Base-by-base conservation (phyloP, 345 rosid species). In the Brassica nigra region DNA sequence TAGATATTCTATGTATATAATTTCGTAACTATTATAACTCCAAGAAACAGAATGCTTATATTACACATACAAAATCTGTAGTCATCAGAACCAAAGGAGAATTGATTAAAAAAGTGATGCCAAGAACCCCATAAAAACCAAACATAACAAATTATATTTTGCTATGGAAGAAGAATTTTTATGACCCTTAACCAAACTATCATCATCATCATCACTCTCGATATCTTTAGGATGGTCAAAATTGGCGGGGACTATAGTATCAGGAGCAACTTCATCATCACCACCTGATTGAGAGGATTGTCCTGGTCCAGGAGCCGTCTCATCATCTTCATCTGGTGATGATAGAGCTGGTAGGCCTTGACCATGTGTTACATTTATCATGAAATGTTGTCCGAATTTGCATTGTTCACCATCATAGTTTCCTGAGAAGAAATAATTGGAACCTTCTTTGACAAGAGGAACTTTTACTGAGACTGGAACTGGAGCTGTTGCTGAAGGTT, bases 391-490 rank as follows among this genome's bases (percentile, higher is more conserved):
- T 2, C 95, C 97, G 1, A 77, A 83, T 70, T 76, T 47, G 78
- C 99, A 95, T 58, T 95, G 99, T 23, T 93, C 98, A 0, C 99
- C 99, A 18, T 93, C 97, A 61, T 93, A 95, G 68, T 86, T 88
- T 1, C 92, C 85, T 0, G 99, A 95, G 83, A 91, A 95, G 88
- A 95, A 95, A 57, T 87, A 95, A 1, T 82, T 87, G 4, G 63
- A 31, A 11, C 98, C 95, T 88, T 91, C 92, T 76, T 89, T 91
- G 23, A 91, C 67, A 2, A 95, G 80, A 12, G 98, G 98, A 28
- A 95, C 91, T 0, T 89, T 71, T 39, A 93, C 89, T 0, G 97
- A 80, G 44, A 88, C 90, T 0, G 84, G 73, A 18, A 78, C 69
- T 0, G 97, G 90, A 31, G 82, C 80, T 0, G 90, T 91, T 80